These are phyloP conservation scores for Paralagenidium karlingii DNA, from an alignment of 352 stramenopile genomes.

Conservation along the genomic window DNA sequence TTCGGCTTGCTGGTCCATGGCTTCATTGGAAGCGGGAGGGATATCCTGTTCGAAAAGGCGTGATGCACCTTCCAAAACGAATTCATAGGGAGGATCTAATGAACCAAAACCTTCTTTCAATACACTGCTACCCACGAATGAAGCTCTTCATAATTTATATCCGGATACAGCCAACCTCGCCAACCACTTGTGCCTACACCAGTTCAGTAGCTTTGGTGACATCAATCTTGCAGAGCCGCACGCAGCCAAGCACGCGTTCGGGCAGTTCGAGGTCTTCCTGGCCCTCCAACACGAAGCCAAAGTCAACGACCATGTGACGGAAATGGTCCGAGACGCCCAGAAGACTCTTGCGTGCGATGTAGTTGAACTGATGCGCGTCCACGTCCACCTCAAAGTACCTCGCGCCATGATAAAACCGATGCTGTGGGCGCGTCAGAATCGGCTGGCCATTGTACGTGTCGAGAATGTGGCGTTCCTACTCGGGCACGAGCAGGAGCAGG, in stretches of 20 bases:
- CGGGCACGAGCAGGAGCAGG: neutral
- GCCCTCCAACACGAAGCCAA: slow-evolving; percentile 70
- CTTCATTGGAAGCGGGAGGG: slow-evolving; percentile 2
- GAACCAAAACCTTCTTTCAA: too few relatives aligned
- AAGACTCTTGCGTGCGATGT: slow-evolving; percentile 59
- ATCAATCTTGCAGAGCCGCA: slow-evolving; percentile 72
- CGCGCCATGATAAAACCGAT: slow-evolving; percentile 52
- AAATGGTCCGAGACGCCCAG: slow-evolving; percentile 62
- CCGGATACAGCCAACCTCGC: too few relatives aligned
- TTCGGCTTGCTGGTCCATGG: neutral
- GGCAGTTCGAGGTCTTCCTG: slow-evolving; percentile 66
- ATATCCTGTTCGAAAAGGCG: too few relatives aligned
- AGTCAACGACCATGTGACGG: slow-evolving; percentile 73
- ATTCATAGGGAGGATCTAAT: too few relatives aligned
- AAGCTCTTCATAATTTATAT: too few relatives aligned
- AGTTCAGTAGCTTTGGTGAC: slow-evolving; percentile 21
- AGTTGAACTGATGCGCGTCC: slow-evolving; percentile 77
- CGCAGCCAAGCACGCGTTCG: slow-evolving; percentile 59
- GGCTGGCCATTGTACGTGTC: slow-evolving; percentile 78
- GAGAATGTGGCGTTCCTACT: slow-evolving; percentile 55
- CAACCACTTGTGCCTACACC: neutral
- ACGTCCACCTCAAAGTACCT: slow-evolving; percentile 79
- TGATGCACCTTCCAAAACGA: too few relatives aligned
- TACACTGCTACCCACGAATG: too few relatives aligned
- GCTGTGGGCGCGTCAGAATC: slow-evolving; percentile 67